Evolutionary conservation across 192 early-diverging fungal genomes (phyloP), one percentile per base, ranked within the genome.

Genomic region (Backusella liffmaniae): DNA sequence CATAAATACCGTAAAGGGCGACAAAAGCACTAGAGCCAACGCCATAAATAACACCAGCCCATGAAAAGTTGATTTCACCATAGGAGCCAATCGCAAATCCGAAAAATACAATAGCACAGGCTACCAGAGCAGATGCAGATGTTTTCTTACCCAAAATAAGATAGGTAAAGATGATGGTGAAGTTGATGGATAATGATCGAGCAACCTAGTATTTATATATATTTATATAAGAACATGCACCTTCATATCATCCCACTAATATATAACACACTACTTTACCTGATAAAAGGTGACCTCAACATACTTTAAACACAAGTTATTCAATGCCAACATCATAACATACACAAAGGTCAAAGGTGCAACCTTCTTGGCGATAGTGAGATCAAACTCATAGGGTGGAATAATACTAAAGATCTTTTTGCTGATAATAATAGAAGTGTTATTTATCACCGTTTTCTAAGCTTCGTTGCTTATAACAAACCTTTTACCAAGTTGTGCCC

Each of bases 211-310:
- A 51, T 66, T 49, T 32, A 32, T 32, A 67, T 18, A 71, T 32
- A 32, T 32, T 49, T 18, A 71, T 76, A n/a, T 29, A 13, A 30
- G 23, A 30, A 18, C 15, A 29, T 15, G 37, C 18, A 3, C 8
- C n/a, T 13, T 18, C 18, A 3, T 32, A 32, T 18, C 74, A 1
- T 39, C 15, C 37, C 10, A 2, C 26, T 10, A 13, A 26, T 26
- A 26, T 26, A 26, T 26, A 26, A 26, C 26, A 26, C 26, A 26
- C 18, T 23, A 66, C 67, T 51, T 49, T 75, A 83, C 85, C 81
- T 91, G 90, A 75, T 91, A 91, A 77, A 90, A 91, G 8, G 90
- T 90, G 16, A 91, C 90, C 75, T 91, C 89, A 26, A 91, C 90
- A 66, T 86, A 87, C 71, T 87, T 84, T 8, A 91, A 79, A 72